Evolutionary conservation across 108 stramenopile species (phyloP).

Genomic region (Tribonema minus): DNA sequence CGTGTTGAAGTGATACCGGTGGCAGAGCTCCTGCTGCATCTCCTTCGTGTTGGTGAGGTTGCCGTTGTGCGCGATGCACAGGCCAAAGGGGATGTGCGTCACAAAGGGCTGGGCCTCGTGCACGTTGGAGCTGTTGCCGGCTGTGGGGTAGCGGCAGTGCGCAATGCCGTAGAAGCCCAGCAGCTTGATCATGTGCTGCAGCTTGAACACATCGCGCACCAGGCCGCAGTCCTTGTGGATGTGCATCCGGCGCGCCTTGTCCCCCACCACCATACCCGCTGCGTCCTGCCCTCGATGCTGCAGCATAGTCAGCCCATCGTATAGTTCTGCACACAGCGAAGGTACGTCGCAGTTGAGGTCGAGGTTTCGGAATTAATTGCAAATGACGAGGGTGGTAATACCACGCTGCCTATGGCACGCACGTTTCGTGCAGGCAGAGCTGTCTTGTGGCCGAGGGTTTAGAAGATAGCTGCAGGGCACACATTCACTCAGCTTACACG

Average conservation of each 20-base stretch:
- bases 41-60: conserved; percentile 74
- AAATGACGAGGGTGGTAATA: too few species aligned
- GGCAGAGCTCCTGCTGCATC: background rate
- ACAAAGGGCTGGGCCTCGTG: conserved; percentile 89
- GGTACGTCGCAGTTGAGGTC: too few species aligned
- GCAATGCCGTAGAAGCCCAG: conserved; percentile 83
- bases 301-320: conserved; percentile 94
- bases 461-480: too few species aligned
- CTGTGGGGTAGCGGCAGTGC: conserved; percentile 91
- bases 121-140: conserved; percentile 67
- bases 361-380: too few species aligned
- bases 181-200: conserved; percentile 81
- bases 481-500: too few species aligned
- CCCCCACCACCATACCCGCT: conserved; percentile 67
- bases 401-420: too few species aligned
- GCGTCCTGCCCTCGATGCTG: conserved; percentile 99
- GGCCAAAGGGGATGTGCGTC: conserved; percentile 90
- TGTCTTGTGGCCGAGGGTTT: too few species aligned
- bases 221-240: conserved; percentile 87
- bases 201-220: conserved; percentile 89
- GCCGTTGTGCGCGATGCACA: conserved; percentile 94
- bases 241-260: conserved; percentile 81
- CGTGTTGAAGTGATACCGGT: background rate
- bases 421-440: too few species aligned
- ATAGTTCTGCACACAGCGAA: conserved; percentile 75